phyloP scores from a whole-genome alignment of 2,329 filamentous ascomycete genomes.

The Ophiostoma populinum region DNA sequence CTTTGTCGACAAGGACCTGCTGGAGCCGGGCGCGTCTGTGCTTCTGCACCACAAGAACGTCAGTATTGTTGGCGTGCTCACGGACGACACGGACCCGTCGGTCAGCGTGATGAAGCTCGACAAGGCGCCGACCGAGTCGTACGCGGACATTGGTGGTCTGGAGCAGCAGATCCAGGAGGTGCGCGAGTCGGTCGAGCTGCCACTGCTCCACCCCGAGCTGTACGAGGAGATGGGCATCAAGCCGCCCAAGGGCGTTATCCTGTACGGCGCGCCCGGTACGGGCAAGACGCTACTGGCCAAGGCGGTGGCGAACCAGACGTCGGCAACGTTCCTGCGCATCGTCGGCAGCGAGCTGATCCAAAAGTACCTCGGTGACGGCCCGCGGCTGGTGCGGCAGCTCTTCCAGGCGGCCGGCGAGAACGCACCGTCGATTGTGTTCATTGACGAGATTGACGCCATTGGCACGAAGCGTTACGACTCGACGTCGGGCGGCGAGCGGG shows the following conservation, averaged over 20 bases:
- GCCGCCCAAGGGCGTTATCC: constrained; percentile 95
- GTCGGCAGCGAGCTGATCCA: constrained; percentile 95
- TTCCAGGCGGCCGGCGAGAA: constrained; percentile 95
- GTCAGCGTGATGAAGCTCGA: constrained; percentile 99
- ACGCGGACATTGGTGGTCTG: constrained; percentile 93
- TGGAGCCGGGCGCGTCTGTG: constrained; percentile 91
- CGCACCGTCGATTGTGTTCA: constrained; percentile 93
- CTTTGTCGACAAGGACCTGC: constrained; percentile 95
- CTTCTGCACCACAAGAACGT: constrained; percentile 95
- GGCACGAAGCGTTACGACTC: constrained; percentile 98
- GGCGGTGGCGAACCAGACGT: constrained; percentile 97
- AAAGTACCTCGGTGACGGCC: constrained; percentile 95
- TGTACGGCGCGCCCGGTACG: constrained; percentile 92
- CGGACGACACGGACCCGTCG: constrained; percentile 85
- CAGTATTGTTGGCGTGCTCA: constrained; percentile 91
- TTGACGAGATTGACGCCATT: constrained; percentile 97
- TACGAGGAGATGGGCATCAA: constrained; percentile 99
- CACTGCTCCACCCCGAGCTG: constrained; percentile 83
- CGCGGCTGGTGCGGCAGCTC: constrained; percentile 83
- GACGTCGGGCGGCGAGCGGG: constrained; percentile 87
- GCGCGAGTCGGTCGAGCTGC: constrained; percentile 88
- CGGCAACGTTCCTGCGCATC: constrained; percentile 91
- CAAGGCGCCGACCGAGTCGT: constrained; percentile 95
- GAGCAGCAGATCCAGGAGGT: constrained; percentile 96
- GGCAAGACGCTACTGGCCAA: constrained; percentile 94